phyloP scores from a whole-genome alignment of 371 early-diverging fungal genomes.

The Capniomyces stellatus region DNA sequence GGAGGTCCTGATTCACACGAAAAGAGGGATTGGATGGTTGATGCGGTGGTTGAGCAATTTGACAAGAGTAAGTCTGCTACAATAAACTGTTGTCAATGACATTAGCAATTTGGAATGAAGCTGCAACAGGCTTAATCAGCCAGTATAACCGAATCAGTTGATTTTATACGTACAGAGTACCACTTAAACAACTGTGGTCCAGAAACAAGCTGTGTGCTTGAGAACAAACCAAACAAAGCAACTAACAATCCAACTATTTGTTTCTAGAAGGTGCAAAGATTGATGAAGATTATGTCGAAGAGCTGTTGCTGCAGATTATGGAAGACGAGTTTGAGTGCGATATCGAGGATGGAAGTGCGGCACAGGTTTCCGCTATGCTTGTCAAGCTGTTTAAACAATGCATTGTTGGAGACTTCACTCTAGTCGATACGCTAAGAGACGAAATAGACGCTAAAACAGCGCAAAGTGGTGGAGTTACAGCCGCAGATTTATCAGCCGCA shows the following conservation, averaged over 20 bases:
- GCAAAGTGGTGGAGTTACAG: constrained; percentile 2
- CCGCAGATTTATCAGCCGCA: neutral
- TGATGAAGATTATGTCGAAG: constrained; percentile 10
- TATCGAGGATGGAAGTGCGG: constrained; percentile 20
- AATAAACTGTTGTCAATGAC: too few species aligned
- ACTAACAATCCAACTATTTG: neutral
- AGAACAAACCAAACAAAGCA: neutral
- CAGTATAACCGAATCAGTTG: too few species aligned
- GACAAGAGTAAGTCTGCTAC: constrained; percentile 20
- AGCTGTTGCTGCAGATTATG: constrained; percentile 15
- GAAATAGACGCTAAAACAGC: constrained; percentile 16
- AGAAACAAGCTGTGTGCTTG: neutral
- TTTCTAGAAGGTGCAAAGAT: constrained; percentile 5
- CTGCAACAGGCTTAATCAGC: too few species aligned
- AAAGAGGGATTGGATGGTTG: constrained; percentile 60
- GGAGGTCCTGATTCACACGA: constrained; percentile 51
- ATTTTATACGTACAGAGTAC: too few species aligned
- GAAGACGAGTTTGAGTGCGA: constrained; percentile 16
- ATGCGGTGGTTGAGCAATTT: constrained; percentile 47
- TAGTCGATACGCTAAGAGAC: constrained; percentile 14
- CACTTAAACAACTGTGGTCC: too few species aligned
- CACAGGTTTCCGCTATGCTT: constrained; percentile 10
- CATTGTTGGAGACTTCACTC: constrained; percentile 11
- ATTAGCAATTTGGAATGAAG: too few species aligned
- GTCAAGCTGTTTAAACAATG: constrained; percentile 15